Conservation (phyloP, 345 rosid genomes). For the Lumnitzera racemosa region DNA sequence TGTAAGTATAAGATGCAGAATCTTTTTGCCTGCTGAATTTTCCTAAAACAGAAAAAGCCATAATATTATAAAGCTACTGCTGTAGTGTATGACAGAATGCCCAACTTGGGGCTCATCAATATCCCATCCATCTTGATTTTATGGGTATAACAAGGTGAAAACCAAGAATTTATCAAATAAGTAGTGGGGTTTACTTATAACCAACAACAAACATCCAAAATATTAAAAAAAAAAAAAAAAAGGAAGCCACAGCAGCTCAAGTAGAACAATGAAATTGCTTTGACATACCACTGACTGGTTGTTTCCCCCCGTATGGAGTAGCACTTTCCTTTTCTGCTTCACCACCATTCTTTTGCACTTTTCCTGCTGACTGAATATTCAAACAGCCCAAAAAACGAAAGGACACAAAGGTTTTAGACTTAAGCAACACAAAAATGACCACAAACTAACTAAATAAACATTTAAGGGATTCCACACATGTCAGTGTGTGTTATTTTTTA, state of each 20-base stretch:
- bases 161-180: too few relatives aligned
- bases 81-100: too few relatives aligned
- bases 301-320: slow-evolving; percentile 26
- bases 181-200: too few relatives aligned
- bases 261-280: neutral
- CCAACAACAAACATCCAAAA: too few relatives aligned
- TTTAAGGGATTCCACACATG: too few relatives aligned
- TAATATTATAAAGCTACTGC: too few relatives aligned
- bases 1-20: neutral
- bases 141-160: too few relatives aligned
- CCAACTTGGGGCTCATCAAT: too few relatives aligned
- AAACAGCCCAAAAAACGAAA: slow-evolving; percentile 4
- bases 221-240: too few relatives aligned
- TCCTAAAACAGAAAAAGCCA: neutral
- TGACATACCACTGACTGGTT: slow-evolving; percentile 36
- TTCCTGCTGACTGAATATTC: slow-evolving; percentile 75
- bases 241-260: too few relatives aligned
- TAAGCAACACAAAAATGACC: too few relatives aligned
- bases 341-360: slow-evolving; percentile 43
- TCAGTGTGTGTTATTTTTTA: neutral
- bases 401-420: neutral
- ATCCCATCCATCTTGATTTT: neutral
- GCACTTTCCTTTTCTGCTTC: slow-evolving; percentile 32
- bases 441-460: too few relatives aligned
- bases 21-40: neutral